These are phyloP conservation scores for Ustulina deusta DNA, from an alignment of 2,329 filamentous ascomycete species.

Conservation along the genomic window DNA sequence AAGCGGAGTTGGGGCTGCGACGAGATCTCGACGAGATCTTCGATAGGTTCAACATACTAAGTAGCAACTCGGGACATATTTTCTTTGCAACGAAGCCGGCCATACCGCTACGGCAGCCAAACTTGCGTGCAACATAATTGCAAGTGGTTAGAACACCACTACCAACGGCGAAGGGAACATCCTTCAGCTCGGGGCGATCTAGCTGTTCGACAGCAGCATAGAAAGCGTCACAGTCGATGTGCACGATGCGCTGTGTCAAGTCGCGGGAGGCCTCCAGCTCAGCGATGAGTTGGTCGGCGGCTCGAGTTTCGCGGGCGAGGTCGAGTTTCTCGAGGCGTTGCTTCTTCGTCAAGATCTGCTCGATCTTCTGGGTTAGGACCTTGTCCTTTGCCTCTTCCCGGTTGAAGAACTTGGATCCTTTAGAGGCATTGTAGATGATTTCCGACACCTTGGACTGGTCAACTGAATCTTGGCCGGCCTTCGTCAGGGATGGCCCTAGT, in stretches of 20 bases:
- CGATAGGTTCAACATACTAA: slow-evolving; percentile 53
- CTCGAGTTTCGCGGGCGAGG: slow-evolving; percentile 76
- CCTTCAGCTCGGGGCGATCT: slow-evolving; percentile 83
- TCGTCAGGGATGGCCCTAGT: slow-evolving; percentile 89
- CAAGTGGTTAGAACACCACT: slow-evolving; percentile 73
- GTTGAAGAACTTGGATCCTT: slow-evolving; percentile 95
- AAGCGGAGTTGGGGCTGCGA: neutral
- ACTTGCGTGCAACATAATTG: slow-evolving; percentile 92
- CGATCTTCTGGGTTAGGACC: slow-evolving; percentile 86
- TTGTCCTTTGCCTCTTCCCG: slow-evolving; percentile 88
- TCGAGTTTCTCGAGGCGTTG: slow-evolving; percentile 80
- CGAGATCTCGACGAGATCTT: too few species aligned
- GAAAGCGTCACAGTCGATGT: slow-evolving; percentile 97
- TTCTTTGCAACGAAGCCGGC: slow-evolving; percentile 95
- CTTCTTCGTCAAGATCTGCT: slow-evolving; percentile 80
- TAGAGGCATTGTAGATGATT: slow-evolving; percentile 96
- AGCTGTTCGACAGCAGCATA: slow-evolving; percentile 94
- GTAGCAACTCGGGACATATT: slow-evolving; percentile 86
- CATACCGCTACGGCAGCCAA: slow-evolving; percentile 94
- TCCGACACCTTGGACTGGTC: slow-evolving; percentile 95
- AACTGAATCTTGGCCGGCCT: slow-evolving; percentile 92
- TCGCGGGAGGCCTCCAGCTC: slow-evolving; percentile 84
- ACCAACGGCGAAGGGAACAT: slow-evolving; percentile 92
- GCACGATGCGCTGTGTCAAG: slow-evolving; percentile 85
- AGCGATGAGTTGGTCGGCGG: slow-evolving; percentile 83